Evolutionary conservation across 805 yeast genomes (phyloP).

Genomic region (Phaffomyces thermotolerans): DNA sequence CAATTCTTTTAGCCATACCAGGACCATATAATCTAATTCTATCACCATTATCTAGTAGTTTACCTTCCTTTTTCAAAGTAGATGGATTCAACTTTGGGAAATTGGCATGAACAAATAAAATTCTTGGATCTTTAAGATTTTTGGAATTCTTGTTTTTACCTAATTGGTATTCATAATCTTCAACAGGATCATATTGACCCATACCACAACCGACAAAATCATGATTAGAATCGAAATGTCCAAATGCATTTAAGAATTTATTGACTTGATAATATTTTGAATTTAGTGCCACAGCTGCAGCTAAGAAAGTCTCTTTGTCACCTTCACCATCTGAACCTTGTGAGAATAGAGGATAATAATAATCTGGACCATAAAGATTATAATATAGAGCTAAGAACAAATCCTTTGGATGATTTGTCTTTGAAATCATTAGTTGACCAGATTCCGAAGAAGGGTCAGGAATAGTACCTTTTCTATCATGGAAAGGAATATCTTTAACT

Average conservation of each 20-base stretch:
- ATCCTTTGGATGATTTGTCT: slow-evolving; percentile 45
- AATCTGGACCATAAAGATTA: slow-evolving; percentile 53
- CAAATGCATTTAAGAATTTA: slow-evolving; percentile 47
- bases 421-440: slow-evolving; percentile 55
- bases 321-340: slow-evolving; percentile 51
- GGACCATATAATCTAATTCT: slow-evolving; percentile 54
- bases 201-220: slow-evolving; percentile 51
- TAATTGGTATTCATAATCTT: slow-evolving; percentile 34
- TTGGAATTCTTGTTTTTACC: slow-evolving; percentile 18
- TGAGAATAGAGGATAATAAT: slow-evolving; percentile 49
- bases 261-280: slow-evolving; percentile 57
- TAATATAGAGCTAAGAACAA: slow-evolving; percentile 51
- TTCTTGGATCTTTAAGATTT: slow-evolving; percentile 23
- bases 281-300: slow-evolving; percentile 49
- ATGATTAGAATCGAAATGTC: slow-evolving; percentile 35
- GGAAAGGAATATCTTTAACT: slow-evolving; percentile 35
- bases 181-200: slow-evolving; percentile 56
- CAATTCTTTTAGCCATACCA: slow-evolving; percentile 42
- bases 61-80: slow-evolving; percentile 36
- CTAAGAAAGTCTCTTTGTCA: slow-evolving; percentile 56
- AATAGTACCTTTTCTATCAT: slow-evolving; percentile 52
- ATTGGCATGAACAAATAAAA: slow-evolving; percentile 57
- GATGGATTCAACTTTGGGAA: slow-evolving; percentile 63
- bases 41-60: slow-evolving; percentile 36
- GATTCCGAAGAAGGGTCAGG: slow-evolving; percentile 60